A percentile compares a stretch with the other conserved stretches of the same genome.
Conservation (phyloP, 192 early-diverging fungal genomes). For the Podila clonocystis region DNA sequence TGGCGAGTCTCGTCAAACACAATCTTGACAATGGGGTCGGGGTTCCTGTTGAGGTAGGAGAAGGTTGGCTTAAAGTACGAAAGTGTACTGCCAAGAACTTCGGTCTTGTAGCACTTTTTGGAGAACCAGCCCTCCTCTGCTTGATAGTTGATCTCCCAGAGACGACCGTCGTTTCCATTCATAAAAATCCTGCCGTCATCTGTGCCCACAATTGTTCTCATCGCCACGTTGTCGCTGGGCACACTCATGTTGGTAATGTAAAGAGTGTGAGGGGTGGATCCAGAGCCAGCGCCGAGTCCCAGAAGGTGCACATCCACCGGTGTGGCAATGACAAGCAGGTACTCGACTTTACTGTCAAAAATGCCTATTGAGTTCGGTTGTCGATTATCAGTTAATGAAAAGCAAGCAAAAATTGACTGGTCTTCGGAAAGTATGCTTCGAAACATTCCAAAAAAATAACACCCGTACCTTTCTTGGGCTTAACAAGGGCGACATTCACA, state of each 20-base stretch:
- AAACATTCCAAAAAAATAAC: neutral
- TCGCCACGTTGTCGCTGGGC: conserved; percentile 82
- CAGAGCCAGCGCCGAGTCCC: conserved; percentile 70
- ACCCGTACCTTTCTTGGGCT: conserved; percentile 69
- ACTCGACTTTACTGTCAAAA: conserved; percentile 84
- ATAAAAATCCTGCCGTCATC: conserved; percentile 88
- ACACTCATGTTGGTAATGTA: conserved; percentile 84
- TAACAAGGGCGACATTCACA: conserved; percentile 83
- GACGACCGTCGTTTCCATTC: conserved; percentile 84
- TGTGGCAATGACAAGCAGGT: conserved; percentile 89
- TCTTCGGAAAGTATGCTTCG: no score
- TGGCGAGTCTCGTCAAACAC: conserved; percentile 73
- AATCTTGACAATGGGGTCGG: conserved; percentile 70
- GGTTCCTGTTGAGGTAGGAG: conserved; percentile 57
- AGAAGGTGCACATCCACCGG: conserved; percentile 85
- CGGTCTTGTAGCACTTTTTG: conserved; percentile 76
- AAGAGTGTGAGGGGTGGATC: conserved; percentile 68
- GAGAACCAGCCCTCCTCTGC: conserved; percentile 90
- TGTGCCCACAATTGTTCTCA: conserved; percentile 84
- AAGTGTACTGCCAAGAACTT: conserved; percentile 71
- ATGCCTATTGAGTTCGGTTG: conserved; percentile 58
- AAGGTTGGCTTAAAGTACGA: conserved; percentile 81
- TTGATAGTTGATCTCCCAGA: conserved; percentile 93
- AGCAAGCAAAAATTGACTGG: no score
- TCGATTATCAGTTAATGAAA: neutral